Conservation (phyloP, 345 rosid species). For the Acer saccharum region DNA sequence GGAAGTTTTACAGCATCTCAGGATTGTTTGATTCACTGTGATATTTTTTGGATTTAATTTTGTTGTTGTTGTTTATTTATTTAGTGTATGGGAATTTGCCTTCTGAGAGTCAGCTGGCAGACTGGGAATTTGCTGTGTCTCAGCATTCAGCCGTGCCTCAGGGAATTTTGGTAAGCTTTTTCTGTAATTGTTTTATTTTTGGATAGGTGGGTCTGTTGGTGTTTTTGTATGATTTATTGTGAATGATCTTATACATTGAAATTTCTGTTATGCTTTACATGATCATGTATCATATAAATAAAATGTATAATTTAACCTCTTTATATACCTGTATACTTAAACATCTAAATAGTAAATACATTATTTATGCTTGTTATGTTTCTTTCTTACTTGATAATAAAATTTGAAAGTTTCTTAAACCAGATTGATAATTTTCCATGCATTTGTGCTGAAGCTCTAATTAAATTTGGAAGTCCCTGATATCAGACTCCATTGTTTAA, state of each 20-base stretch:
- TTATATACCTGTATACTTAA: background rate
- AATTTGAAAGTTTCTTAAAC: background rate
- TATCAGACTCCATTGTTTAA: background rate
- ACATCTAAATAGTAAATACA: background rate
- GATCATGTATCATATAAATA: too few species aligned
- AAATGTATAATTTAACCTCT: too few species aligned
- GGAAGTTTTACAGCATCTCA: too few species aligned
- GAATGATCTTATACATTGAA: background rate
- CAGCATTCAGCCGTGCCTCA: constrained; percentile 99
- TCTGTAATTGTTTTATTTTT: background rate
- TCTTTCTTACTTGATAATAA: background rate
- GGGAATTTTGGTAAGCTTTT: constrained; percentile 67
- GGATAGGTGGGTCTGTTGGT: background rate
- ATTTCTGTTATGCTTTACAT: background rate
- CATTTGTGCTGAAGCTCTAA: constrained; percentile 5
- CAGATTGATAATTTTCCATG: constrained; percentile 4
- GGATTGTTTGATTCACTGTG: background rate
- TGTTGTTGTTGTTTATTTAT: background rate
- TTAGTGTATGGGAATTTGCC: constrained; percentile 92
- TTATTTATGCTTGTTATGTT: constrained; percentile 1
- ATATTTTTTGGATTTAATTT: background rate
- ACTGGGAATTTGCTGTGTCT: constrained; percentile 92
- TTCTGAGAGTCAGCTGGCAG: constrained; percentile 73
- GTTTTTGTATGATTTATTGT: background rate
- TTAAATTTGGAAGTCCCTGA: too few species aligned